Evolutionary conservation across 2,329 filamentous ascomycete species (phyloP), one percentile per base, ranked within the genome.

Genomic region (Metarhizium album): DNA sequence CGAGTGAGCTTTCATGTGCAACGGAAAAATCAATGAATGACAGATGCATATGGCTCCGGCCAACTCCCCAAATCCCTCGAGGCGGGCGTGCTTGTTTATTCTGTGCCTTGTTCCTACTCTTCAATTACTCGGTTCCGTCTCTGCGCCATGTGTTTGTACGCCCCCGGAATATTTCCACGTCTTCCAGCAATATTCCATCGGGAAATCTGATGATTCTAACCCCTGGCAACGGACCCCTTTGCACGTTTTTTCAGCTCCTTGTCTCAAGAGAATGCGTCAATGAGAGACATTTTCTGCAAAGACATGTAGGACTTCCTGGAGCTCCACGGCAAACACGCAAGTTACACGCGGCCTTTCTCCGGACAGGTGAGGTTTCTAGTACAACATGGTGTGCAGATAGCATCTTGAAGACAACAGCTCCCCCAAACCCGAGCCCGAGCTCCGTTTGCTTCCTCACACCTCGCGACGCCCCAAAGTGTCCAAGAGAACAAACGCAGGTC

Each of bases 121-220:
- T 14, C 18, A 11, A 33, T 13, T 23, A 14, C 13, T 31, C 22
- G 22, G 27, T n/a, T 46, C 33, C 42, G 31, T 48, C 23, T 42
- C 33, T 48, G 14, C n/a, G 43, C 50, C 50, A 50, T 50, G 47
- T 47, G 47, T 27, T 45, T 42, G 52, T 53, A 46, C 52, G 22
- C 48, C 46, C 18, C 37, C 29, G 33, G 42, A 16, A 20, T 4
- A 46, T 20, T 48, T 31, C 2, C 37, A 24, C 29, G 52, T 33
- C 46, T 53, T 53, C 46, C 47, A 53, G 52, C 33, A 49, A 37
- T 23, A 45, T 53, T 53, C 52, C 38, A 40, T 51, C 52, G 52
- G 52, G 50, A 43, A 49, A 48, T 49, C 38, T 24, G 31, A 49
- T 27, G n/a, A 16, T n/a, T 40, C 35, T 31, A 42, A 24, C 33